Evolutionary conservation across 805 yeast genomes (phyloP), one percentile per base, ranked within the genome.

Genomic region (Candida maltosa): DNA sequence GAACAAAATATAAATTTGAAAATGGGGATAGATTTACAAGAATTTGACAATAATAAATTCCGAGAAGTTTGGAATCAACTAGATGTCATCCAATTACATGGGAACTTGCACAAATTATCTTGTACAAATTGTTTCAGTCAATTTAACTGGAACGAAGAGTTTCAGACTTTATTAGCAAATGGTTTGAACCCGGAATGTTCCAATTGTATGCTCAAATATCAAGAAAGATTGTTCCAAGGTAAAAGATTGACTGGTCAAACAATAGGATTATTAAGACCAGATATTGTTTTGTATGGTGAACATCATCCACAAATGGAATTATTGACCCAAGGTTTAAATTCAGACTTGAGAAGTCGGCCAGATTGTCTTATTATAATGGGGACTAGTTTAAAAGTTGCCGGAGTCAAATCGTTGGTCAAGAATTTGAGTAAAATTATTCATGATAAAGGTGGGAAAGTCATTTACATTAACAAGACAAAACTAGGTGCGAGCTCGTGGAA

Each of bases 231-330:
- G 10, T 67, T 65, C 38, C 58, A 68, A 12, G 97, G 97, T 3
- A 88, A 88, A 56, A 61, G 98, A 37, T 54, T 75, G 6, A 77
- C 84, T 1, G 82, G 86, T 0, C 65, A 67, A 28, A 32, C 26
- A 29, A 75, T 82, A 4, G 98, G 98, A 1, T 59, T 77, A 17
- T 62, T 93, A 29, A 70, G 96, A 38, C 98, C 98, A 4, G 83
- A 83, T 49, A 88, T 91, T 39, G 95, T 91, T 2, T 68, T 91
- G 15, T 91, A 91, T 56, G 97, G 97, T 2, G 97, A 91, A 53
- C 81, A 88, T 49, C 97, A 91, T 58, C 96, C 96, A 1, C 77
- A 78, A 42, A 79, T 88, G 4, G 96, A 87, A 41, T 61, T 69
- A n/a, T 78, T 91, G 27, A 83, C 94, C 2, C 71, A 70, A 31